Conservation (phyloP, 495 filamentous ascomycete genomes). For the Glonium stellatum region DNA sequence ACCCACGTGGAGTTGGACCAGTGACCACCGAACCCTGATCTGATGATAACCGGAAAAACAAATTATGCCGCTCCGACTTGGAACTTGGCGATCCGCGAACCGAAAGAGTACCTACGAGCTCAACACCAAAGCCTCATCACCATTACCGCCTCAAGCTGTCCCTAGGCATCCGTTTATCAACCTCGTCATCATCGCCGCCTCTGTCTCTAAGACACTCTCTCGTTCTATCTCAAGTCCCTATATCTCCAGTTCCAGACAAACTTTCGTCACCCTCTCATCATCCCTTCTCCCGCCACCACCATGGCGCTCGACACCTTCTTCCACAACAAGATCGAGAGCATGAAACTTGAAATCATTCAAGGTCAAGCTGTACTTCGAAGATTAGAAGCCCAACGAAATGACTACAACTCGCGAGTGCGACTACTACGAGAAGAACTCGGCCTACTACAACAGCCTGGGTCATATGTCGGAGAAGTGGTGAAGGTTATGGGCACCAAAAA, state of each 20-base stretch:
- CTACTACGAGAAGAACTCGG: conserved; percentile 93
- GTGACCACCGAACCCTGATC: background rate
- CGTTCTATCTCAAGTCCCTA: background rate
- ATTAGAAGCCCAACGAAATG: conserved; percentile 96
- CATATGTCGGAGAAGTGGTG: conserved; percentile 97
- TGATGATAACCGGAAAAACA: background rate
- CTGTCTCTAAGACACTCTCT: background rate
- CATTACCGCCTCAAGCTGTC: background rate
- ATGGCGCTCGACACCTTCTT: conserved; percentile 99
- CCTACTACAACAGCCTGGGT: conserved; percentile 91
- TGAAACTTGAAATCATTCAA: conserved; percentile 99
- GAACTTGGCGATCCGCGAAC: background rate
- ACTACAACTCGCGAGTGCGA: conserved; percentile 97
- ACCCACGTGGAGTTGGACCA: background rate
- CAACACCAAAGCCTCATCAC: background rate
- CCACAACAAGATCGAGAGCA: conserved; percentile 98
- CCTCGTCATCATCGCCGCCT: background rate
- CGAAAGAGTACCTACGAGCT: background rate
- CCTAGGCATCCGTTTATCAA: background rate
- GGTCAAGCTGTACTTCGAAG: conserved; percentile 90
- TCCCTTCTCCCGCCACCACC: conserved; percentile 34
- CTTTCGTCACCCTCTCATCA: background rate
- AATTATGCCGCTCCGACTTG: background rate
- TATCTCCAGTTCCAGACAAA: background rate
- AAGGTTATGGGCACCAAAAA: conserved; percentile 99